Base-by-base conservation (phyloP, 2,329 filamentous ascomycete species). In the Chaetoscypha palmicola region DNA sequence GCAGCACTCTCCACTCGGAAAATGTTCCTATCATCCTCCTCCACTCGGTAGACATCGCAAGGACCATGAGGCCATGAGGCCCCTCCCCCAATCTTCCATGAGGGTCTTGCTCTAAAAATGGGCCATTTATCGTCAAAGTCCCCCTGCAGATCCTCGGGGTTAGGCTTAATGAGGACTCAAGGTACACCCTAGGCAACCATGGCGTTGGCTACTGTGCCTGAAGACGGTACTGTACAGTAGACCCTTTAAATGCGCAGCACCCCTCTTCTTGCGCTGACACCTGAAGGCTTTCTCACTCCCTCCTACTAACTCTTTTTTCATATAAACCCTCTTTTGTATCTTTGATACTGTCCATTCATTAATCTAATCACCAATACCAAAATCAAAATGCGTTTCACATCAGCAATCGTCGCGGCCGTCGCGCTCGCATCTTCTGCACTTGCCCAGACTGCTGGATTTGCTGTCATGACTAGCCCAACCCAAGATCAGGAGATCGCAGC, bases 371-470 rank as follows among this genome's bases (percentile, higher is more conserved):
- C 31, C 28, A 38, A 22, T 17, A 32, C 50, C 49, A 57, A 37
- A n/a, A 32, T 51, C 49, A 57, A 37, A n/a, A 60, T 59, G 58
- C 56, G 46, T 48, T 58, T 48, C 51, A 53, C 54, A 22, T 53
- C 48, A 46, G 35, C 58, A 35, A 49, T 55, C 24, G 51, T 53
- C 31, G 54, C 56, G 47, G 21, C 58, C 24, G 38, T 57, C 46
- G 57, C 56, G 8, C 46, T 57, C 45, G 41, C 49, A 11, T 51
- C 58, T 9, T 47, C 52, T 23, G 58, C 48, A 51, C 51, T 76
- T 47, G 76, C 76, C 46, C 74, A 77, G 64, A 73, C 71, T 38
- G 45, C 64, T n/a, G 71, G 70, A 58, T 82, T 80, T 64, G 69
- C 78, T 60, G 62, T 68, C 58, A 66, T 82, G 60, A 66, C 58